Evolutionary conservation across 1,284 basidiomycete genomes (phyloP), one percentile per base, ranked within the genome.

Genomic region (Heliocybe sulcata): DNA sequence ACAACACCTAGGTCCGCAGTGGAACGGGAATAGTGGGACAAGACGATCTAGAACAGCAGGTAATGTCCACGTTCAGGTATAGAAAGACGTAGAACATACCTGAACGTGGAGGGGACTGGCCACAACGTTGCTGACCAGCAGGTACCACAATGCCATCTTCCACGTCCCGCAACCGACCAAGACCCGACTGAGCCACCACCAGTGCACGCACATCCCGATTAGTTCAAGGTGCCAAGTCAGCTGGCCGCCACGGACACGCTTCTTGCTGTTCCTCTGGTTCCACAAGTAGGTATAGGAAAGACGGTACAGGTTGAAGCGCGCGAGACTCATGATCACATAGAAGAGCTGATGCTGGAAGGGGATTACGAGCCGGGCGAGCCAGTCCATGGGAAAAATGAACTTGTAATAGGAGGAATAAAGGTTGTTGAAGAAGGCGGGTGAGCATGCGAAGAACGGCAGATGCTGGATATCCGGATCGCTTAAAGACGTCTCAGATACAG

Each of bases 401-500:
- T 93, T 90, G 78, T 99, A 97, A 72, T 98, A 99, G 0, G 94
- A 93, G 2, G 92, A 96, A 81, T 91, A 97, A 1, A 98, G 72
- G 22, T 83, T 87, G 49, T 79, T 75, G 67, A 97, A 85, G 73
- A 98, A 99, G 35, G 80, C 80, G 6, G 92, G 85, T 2, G 92
- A 90, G 63, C 98, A 93, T 58, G 95, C 96, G 64, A 99, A 90
- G 76, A 99, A 98, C 22, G 96, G 96, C 51, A 99, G 78, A 70
- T 99, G 95, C 71, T 96, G 87, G 59, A 95, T 95, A 65, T 94
- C 95, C 1, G 93, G 92, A 68, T 98, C 95, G 70, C 96, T 95
- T 64, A 72, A 72, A n/a, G 70, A 71, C 33, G 62, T 53, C 53
- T 56, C 6, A 63, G 55, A 42, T 27, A 31, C 35, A 20, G 33